Evolutionary conservation across 371 early-diverging fungal genomes (phyloP).

Genomic region (Mucor sp.): DNA sequence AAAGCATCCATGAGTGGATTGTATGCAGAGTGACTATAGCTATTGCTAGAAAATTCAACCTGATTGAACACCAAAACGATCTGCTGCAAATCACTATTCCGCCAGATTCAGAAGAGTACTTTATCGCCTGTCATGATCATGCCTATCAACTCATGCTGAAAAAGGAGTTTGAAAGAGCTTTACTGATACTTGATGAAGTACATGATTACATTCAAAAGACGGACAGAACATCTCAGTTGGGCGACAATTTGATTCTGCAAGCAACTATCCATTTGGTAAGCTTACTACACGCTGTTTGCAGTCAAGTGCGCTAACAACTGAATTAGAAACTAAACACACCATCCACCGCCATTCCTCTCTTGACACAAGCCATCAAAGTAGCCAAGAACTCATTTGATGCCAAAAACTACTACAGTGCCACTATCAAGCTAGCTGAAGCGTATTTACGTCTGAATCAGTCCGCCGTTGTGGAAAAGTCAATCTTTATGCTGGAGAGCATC

Average conservation of each 20-base stretch:
- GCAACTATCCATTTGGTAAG: slow-evolving; percentile 14
- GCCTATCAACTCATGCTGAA: background rate
- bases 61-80: background rate
- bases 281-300: background rate
- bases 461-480: slow-evolving; percentile 5
- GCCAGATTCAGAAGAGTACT: slow-evolving; percentile 14
- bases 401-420: slow-evolving; percentile 18
- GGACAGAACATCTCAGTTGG: slow-evolving; percentile 8
- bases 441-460: slow-evolving; percentile 4
- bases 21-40: too few relatives aligned
- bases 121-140: slow-evolving; percentile 7
- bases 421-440: slow-evolving; percentile 20
- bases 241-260: slow-evolving; percentile 10
- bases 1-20: too few relatives aligned
- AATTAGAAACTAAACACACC: slow-evolving; percentile 18
- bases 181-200: slow-evolving; percentile 5
- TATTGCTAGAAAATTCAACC: background rate
- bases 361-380: slow-evolving; percentile 15
- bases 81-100: background rate
- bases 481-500: slow-evolving; percentile 12
- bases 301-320: background rate
- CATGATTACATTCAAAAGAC: slow-evolving; percentile 9
- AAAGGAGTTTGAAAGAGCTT: slow-evolving; percentile 14
- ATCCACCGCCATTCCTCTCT: slow-evolving; percentile 19
- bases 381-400: slow-evolving; percentile 13